These are phyloP conservation scores for Ceratobasidium sp. DNA, from an alignment of 1,284 basidiomycete genomes.

Conservation along the genomic window DNA sequence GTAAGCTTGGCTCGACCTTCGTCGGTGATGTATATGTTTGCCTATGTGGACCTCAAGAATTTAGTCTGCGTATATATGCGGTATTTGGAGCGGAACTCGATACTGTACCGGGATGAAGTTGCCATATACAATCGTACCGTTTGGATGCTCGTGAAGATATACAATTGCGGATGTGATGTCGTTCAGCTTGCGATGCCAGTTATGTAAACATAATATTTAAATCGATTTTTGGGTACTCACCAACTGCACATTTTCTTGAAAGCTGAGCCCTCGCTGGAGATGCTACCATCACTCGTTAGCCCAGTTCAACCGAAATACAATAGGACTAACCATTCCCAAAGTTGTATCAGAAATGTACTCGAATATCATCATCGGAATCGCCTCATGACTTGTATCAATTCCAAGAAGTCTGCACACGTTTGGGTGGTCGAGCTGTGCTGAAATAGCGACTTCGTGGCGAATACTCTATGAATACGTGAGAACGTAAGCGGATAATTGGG, in stretches of 20 bases:
- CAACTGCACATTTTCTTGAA: background rate
- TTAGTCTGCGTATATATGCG: background rate
- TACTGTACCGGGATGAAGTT: background rate
- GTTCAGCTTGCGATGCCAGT: background rate
- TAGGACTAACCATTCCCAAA: background rate
- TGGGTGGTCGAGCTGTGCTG: constrained; percentile 24
- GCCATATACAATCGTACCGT: constrained; percentile 16
- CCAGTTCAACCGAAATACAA: background rate
- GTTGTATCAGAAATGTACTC: constrained; percentile 11
- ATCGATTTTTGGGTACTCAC: background rate
- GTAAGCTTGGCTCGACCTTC: constrained; percentile 9
- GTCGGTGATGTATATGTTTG: background rate
- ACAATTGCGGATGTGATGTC: constrained; percentile 6
- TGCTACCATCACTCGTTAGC: background rate
- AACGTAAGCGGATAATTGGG: background rate
- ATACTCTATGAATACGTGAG: background rate
- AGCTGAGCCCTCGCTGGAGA: background rate
- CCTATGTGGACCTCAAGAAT: background rate
- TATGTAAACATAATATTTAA: background rate
- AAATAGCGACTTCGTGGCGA: constrained; percentile 17
- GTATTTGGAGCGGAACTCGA: background rate
- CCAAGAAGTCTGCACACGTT: constrained; percentile 22
- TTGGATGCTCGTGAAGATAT: constrained; percentile 19
- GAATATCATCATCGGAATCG: constrained; percentile 14
- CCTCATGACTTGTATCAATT: constrained; percentile 13